Evolutionary conservation across 371 early-diverging fungal genomes (phyloP), one percentile per base, ranked within the genome.

Genomic region (Pancytospora epiphaga): DNA sequence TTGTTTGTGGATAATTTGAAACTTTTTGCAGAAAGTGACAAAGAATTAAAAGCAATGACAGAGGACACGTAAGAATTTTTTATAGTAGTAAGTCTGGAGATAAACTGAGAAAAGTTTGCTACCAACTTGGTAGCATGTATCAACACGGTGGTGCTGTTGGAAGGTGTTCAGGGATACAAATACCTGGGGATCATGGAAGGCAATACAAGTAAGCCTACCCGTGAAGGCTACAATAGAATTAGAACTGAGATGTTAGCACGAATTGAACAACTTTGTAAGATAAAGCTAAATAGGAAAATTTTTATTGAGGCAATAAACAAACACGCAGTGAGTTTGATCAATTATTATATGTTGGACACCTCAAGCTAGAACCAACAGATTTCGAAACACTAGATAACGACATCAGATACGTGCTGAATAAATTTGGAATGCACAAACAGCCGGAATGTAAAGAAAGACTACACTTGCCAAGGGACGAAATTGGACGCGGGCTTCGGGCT

Each of bases 401-500:
- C 6, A 34, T 54, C 6, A 27, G 56, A 30, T 12, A 54, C 18
- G 18, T 27, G 18, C 56, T 54, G 19, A 30, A 6, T 9, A 18
- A 34, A 34, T 12, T 9, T 34, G 29, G 29, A 27, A 18, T 54
- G 56, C 56, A 54, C 19, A 34, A 9, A 9, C 12, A 29, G 29
- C 9, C 12, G 19, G 56, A 6, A 12, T 30, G 4, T 50, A 65
- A 65, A 54, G 12, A 54, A 33, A 22, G 33, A 33, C 56, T 54
- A n/a, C n/a, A 54, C 56, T n/a, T 54, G 27, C 9, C 12, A 9
- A 22, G 65, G 18, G 50, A 22, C 30, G 54, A 65, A 25, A 27
- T 65, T 12, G 65, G 65, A 65, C 33, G 65, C 33, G 65, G 58
- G 3, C 60, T 65, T 2, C 1, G n/a, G n/a, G n/a, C n/a, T n/a